Conservation (phyloP, 1,284 basidiomycete species). For the Rhodofomes roseus region DNA sequence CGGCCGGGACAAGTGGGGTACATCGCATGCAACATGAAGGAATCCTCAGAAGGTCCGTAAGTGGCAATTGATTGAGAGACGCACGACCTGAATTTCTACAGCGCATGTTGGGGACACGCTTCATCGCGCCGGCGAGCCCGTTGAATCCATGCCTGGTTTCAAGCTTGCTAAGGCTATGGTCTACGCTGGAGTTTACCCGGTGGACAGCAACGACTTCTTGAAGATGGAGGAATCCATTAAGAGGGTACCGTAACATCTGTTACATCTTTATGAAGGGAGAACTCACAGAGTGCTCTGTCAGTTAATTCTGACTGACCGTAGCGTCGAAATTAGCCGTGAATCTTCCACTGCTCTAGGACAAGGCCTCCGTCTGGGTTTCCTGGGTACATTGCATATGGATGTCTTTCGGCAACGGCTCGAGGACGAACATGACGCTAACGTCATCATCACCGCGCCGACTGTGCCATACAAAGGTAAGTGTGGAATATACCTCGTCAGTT, state of each 20-base stretch:
- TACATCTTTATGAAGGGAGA: constrained; percentile 7
- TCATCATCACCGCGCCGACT: constrained; percentile 90
- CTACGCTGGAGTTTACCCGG: constrained; percentile 93
- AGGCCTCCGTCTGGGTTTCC: constrained; percentile 92
- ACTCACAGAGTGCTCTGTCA: constrained; percentile 28
- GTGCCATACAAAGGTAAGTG: constrained; percentile 84
- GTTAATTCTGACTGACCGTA: constrained; percentile 85
- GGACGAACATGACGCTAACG: constrained; percentile 91
- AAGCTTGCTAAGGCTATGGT: constrained; percentile 96
- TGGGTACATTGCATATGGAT: constrained; percentile 97
- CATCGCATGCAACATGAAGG: constrained; percentile 96
- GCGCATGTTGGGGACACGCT: constrained; percentile 95
- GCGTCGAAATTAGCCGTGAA: constrained; percentile 90
- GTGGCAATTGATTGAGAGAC: not conserved
- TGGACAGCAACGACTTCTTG: constrained; percentile 87
- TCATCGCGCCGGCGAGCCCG: constrained; percentile 69
- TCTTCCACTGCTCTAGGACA: constrained; percentile 94
- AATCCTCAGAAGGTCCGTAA: constrained; percentile 86
- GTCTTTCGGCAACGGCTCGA: constrained; percentile 95
- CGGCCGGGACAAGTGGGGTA: constrained; percentile 90
- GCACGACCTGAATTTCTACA: constrained; percentile 27
- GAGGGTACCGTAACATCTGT: constrained; percentile 49
- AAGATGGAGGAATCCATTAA: constrained; percentile 97
- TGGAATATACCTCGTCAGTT: constrained; percentile 11
- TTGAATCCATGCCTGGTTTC: constrained; percentile 90